phyloP scores from a whole-genome alignment of 2,329 filamentous ascomycete genomes.

The Beauveria asiatica region DNA sequence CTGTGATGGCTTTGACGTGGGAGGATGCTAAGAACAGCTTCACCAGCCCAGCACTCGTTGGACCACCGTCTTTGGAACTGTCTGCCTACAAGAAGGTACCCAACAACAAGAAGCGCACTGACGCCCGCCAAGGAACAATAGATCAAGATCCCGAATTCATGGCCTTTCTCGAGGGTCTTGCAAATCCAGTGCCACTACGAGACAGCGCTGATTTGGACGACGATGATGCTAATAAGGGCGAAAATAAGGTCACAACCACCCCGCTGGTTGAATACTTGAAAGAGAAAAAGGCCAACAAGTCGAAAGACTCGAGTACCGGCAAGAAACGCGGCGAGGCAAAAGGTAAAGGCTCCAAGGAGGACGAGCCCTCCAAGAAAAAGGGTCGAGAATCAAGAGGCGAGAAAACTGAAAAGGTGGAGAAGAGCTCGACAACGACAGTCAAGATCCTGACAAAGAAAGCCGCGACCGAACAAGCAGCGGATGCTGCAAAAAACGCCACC shows the following conservation, averaged over 20 bases:
- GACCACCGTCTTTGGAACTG: constrained; percentile 73
- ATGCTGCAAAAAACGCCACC: constrained; percentile 35
- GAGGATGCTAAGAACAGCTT: constrained; percentile 73
- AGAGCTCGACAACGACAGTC: constrained; percentile 44
- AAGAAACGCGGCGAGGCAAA: constrained; percentile 41
- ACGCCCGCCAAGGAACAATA: constrained; percentile 86
- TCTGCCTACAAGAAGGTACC: constrained; percentile 79
- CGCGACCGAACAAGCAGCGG: constrained; percentile 38
- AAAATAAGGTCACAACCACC: constrained; percentile 64
- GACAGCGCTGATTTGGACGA: constrained; percentile 35
- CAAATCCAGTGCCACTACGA: constrained; percentile 51
- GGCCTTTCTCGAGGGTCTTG: constrained; percentile 79
- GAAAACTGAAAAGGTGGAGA: neutral
- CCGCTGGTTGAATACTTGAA: constrained; percentile 83
- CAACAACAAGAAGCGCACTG: constrained; percentile 62
- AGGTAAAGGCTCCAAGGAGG: constrained; percentile 38
- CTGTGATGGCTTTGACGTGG: constrained; percentile 62
- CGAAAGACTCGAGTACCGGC: constrained; percentile 45
- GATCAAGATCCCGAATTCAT: constrained; percentile 96
- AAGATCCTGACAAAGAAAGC: constrained; percentile 56
- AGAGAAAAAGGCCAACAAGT: constrained; percentile 79
- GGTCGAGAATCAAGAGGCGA: constrained; percentile 46
- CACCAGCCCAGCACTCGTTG: constrained; percentile 63
- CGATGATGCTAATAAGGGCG: constrained; percentile 36
- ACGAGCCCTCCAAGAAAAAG: constrained; percentile 54